Conservation (phyloP, 371 early-diverging fungal species). For the Apophysomyces sp. region DNA sequence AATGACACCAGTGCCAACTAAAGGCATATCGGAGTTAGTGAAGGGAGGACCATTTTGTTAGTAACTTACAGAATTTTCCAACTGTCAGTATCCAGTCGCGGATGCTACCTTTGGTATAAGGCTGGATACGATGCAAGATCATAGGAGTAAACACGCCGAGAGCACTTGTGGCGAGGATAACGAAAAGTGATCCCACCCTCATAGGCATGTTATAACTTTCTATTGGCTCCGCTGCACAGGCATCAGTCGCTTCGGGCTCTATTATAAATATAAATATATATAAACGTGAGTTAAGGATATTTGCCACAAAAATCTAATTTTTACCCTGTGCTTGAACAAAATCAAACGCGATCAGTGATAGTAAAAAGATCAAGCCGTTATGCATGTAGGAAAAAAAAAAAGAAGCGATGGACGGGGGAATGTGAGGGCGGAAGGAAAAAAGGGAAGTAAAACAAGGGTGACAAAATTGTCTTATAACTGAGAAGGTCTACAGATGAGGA, state of each 20-base stretch:
- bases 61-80: slow-evolving; percentile 46
- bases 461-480: background rate
- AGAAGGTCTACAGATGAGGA: slow-evolving; percentile 1
- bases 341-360: background rate
- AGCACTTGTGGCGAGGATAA: slow-evolving; percentile 22
- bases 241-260: background rate
- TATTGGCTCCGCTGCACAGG: slow-evolving; percentile 5
- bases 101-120: slow-evolving; percentile 21
- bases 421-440: background rate
- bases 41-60: background rate
- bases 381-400: background rate
- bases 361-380: background rate
- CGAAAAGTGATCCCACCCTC: slow-evolving; percentile 22
- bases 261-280: background rate
- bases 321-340: background rate
- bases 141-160: slow-evolving; percentile 38
- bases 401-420: background rate
- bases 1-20: slow-evolving; percentile 79
- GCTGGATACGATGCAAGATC: slow-evolving; percentile 28
- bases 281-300: background rate
- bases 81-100: slow-evolving; percentile 36
- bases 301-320: background rate
- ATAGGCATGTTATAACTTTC: slow-evolving; percentile 20
- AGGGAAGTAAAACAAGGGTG: background rate
- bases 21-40: background rate